Evolutionary conservation across 148 eudicot genomes (phyloP), one percentile per base, ranked within the genome.

Genomic region (Limonium bicolor): DNA sequence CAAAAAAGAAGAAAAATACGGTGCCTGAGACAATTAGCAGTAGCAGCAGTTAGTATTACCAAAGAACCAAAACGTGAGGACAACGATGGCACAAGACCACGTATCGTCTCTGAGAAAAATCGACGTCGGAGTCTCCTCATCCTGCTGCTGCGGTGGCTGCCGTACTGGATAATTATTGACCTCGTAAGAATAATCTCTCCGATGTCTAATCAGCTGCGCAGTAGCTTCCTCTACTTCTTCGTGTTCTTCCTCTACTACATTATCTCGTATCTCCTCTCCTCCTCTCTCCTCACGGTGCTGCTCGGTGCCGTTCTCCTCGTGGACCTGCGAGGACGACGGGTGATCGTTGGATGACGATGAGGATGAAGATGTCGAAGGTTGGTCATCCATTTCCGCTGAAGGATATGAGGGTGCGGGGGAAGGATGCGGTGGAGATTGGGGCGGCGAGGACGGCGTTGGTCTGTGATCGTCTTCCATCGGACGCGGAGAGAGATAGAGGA

Each of bases 161-260:
- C 30, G 5, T 21, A 20, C 40, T 43, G 37, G 3, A 50, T 48
- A 53, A 1, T 20, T 31, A 7, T 28, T 33, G 4, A 38, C 63
- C 29, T 63, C 48, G 38, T 63, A 58, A 6, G 71, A 42, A 38
- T 55, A 35, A 35, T 56, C 56, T 24, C 54, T 51, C 20, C 30
- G 59, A 33, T 44, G 71, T 34, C 42, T 62, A 2, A 57, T 26
- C 25, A 64, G 34, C 37, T 41, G 57, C 48, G 36, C 17, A 27
- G 13, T 44, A 15, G 23, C 53, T 11, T 24, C 39, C 42, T 41
- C 57, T 44, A 32, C 17, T 27, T 17, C 57, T 13, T 22, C 48
- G 15, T 23, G 43, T 11, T 24, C 39, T 38, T 18, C 55, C 4
- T 19, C 53, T 7, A 8, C 57, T 13, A 20, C 33, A 14, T 27